These are phyloP conservation scores for Rhizophagus clarus DNA, from an alignment of 192 early-diverging fungal species.

Conservation along the genomic window DNA sequence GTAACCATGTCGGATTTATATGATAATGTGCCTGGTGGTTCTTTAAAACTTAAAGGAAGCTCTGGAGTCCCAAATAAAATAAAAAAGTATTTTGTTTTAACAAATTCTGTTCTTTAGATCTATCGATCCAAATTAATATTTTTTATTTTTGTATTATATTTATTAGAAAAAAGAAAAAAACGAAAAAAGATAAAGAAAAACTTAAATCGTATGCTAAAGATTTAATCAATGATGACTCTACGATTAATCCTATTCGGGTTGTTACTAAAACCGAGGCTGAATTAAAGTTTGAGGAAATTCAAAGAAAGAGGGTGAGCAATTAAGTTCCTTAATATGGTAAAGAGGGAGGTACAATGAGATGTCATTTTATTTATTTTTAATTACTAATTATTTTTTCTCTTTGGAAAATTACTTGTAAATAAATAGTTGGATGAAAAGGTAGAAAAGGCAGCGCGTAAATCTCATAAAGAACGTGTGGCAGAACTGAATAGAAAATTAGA, in stretches of 20 bases:
- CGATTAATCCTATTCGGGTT: conserved; percentile 36
- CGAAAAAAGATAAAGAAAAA: conserved; percentile 48
- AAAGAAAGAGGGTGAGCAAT: conserved; percentile 61
- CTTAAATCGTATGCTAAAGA: conserved; percentile 40
- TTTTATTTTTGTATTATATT: background rate
- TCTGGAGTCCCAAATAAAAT: conserved; percentile 52
- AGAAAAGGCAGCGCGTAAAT: conserved; percentile 62
- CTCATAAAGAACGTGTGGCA: conserved; percentile 77
- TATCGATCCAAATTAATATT: background rate
- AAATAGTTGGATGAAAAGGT: conserved; percentile 69
- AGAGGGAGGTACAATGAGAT: background rate
- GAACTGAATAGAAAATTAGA: conserved; percentile 78
- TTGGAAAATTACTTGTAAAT: background rate
- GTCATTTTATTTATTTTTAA: background rate
- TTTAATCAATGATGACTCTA: conserved; percentile 32
- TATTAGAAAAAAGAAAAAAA: conserved; percentile 59
- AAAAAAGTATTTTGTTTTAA: conserved; percentile 24
- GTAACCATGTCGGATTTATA: conserved; percentile 35
- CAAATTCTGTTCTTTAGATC: background rate
- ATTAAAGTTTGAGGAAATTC: conserved; percentile 69
- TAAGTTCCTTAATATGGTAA: too few relatives aligned
- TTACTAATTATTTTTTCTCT: background rate
- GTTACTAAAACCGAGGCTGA: conserved; percentile 70
- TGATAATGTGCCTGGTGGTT: conserved; percentile 55
- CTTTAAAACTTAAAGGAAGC: conserved; percentile 65